Evolutionary conservation across 139 green algal species (phyloP), one percentile per base, ranked within the genome.

Genomic region (Chlorella sp.): DNA sequence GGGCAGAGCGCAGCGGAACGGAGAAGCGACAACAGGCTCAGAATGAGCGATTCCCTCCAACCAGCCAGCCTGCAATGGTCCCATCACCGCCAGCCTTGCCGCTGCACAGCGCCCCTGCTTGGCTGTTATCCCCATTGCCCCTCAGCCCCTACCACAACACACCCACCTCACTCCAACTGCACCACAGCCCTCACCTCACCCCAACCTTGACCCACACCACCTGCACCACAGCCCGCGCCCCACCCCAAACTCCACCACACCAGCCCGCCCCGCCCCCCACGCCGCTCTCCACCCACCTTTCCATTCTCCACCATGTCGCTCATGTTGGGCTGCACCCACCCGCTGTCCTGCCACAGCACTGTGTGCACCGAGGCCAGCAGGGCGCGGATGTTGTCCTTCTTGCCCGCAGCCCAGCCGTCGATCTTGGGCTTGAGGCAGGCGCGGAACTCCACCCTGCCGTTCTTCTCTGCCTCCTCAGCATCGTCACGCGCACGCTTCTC

Each of bases 321-420:
- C 92, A 99, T 96, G 64, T 88, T 90, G 36, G 97, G 92, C 30
- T 91, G 64, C 89, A 91, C 93, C 96, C 97, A 99, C 77, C 95
- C 94, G 68, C 92, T 96, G 81, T 87, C 94, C 83, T 97, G 93
- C 97, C 97, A 99, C 88, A 99, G 87, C 88, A 99, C 96, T 1
- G 93, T 96, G 88, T 98, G 93, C 87, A 99, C 90, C 5, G 91
- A 96, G 77, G 91, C 93, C 85, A 99, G 92, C 92, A 99, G 92
- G 0, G 96, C 96, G 18, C 97, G 94, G 66, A 99, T 96, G 91
- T 99, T 99, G 87, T 95, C 95, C 91, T 97, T 95, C 91, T 93
- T 96, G 73, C 89, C 89, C 26, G 81, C 80, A 40, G 79, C 36
- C 96, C 96, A 98, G 5, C 85, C 86, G 12, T 96, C 92, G 7